phyloP scores from a whole-genome alignment of 1,284 basidiomycete species.

The Rugosomyces carneus region DNA sequence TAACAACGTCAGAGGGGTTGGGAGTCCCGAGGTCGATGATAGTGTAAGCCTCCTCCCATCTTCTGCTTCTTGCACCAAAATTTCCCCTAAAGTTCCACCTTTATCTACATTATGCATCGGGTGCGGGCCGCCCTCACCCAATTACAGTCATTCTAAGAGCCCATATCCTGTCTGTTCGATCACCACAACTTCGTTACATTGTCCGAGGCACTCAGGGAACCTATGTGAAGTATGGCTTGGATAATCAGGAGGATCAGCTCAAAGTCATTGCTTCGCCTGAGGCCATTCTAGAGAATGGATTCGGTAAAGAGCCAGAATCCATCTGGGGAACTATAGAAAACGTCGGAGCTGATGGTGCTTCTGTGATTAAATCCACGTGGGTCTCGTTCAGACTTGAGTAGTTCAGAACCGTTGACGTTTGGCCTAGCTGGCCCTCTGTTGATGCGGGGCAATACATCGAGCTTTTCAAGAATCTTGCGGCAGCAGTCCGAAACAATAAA shows the following conservation, averaged over 20 bases:
- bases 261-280: constrained; percentile 46
- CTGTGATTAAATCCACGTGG: constrained; percentile 44
- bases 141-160: constrained; percentile 66
- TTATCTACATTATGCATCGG: constrained; percentile 52
- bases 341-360: constrained; percentile 38
- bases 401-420: constrained; percentile 12
- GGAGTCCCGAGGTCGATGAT: constrained; percentile 63
- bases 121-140: constrained; percentile 41
- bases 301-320: constrained; percentile 53
- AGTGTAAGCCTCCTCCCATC: constrained; percentile 33
- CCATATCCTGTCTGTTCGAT: constrained; percentile 61
- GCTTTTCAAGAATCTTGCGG: constrained; percentile 62
- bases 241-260: constrained; percentile 73
- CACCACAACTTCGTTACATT: constrained; percentile 63
- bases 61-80: background rate
- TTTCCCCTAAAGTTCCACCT: constrained; percentile 50
- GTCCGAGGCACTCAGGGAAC: constrained; percentile 67
- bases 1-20: constrained; percentile 62
- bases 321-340: constrained; percentile 58
- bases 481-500: constrained; percentile 49
- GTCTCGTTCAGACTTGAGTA: constrained; percentile 16
- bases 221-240: constrained; percentile 72
- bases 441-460: constrained; percentile 54
- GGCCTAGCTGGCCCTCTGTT: constrained; percentile 57
- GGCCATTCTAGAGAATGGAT: constrained; percentile 39